Evolutionary conservation across 2,329 filamentous ascomycete species (phyloP), one percentile per base, ranked within the genome.

Genomic region (Biscogniauxia mediterranea): DNA sequence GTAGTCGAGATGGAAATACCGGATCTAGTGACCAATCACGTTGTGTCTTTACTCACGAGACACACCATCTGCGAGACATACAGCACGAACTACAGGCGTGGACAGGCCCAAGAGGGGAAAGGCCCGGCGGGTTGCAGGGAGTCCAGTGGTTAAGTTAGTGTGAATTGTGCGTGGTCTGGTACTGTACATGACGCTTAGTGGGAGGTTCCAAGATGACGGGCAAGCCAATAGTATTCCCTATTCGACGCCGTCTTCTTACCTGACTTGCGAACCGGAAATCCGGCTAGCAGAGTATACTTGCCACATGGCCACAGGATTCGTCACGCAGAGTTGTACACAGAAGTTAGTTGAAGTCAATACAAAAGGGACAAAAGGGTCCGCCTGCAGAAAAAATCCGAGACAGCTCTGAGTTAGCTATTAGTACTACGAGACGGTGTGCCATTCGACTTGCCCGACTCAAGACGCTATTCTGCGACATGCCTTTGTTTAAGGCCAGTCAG

Each of bases 1-100:
- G 28, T 32, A 32, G 28, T 8, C 28, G 11, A 32, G 28, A 32
- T 32, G 28, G 11, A 32, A 32, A 32, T 13, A 32, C 28, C 28
- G 28, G 28, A 32, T 13, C 28, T 9, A 13, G 28, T 32, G 28
- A n/a, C 38, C 38, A 46, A 46, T 46, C 38, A 46, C 38, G 38
- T n/a, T n/a, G 13, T 46, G 17, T 15, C 38, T 15, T 6, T 46
- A n/a, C 17, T n/a, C 38, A n/a, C 38, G 54, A 26, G 26, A 19
- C 46, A 26, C 54, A 57, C 28, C 50, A 19, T 59, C 23, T 52
- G 57, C 51, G 57, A 66, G 64, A 66, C 64, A 63, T 52, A 56
- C 62, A 64, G 62, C 60, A 60, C 23, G 53, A 53, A 55, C 23
- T 62, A 25, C 52, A 62, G 46, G 62, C 62, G 61, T 66, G 57